These are phyloP conservation scores for Alternaria conjuncta DNA, from an alignment of 2,329 filamentous ascomycete species.

Conservation along the genomic window DNA sequence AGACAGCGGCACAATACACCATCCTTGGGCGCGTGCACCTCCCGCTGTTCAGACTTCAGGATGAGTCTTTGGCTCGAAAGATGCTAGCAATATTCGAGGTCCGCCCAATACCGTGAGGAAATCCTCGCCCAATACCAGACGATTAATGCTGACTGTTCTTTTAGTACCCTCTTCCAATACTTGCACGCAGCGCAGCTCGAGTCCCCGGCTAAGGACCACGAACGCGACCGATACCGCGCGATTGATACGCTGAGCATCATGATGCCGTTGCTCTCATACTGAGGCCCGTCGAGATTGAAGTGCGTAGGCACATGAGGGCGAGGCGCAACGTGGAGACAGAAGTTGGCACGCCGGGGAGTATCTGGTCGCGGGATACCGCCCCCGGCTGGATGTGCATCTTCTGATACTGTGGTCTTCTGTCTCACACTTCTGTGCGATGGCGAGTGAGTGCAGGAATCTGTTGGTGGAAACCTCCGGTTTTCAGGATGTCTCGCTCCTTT, in stretches of 20 bases:
- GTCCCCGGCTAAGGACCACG: neutral
- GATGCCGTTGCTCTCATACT: neutral
- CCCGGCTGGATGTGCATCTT: neutral
- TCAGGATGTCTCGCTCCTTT: neutral
- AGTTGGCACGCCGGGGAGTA: neutral
- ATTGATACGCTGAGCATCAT: neutral
- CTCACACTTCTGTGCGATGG: neutral
- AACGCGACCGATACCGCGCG: neutral
- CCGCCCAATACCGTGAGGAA: neutral
- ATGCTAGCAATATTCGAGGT: neutral
- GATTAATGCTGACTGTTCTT: neutral
- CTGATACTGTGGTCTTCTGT: neutral
- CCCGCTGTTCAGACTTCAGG: neutral
- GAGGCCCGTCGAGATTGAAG: neutral
- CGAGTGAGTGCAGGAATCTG: neutral
- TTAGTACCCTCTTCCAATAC: neutral
- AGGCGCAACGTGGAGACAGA: neutral
- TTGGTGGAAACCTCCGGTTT: neutral
- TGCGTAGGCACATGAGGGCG: neutral
- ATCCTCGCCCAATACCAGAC: neutral
- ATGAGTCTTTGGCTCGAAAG: neutral
- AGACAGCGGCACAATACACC: neutral
- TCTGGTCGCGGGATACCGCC: neutral
- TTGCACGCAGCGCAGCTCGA: neutral
- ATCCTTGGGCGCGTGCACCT: neutral